Base-by-base conservation (phyloP, 1,284 basidiomycete species). In the Tremellales sp. region DNA sequence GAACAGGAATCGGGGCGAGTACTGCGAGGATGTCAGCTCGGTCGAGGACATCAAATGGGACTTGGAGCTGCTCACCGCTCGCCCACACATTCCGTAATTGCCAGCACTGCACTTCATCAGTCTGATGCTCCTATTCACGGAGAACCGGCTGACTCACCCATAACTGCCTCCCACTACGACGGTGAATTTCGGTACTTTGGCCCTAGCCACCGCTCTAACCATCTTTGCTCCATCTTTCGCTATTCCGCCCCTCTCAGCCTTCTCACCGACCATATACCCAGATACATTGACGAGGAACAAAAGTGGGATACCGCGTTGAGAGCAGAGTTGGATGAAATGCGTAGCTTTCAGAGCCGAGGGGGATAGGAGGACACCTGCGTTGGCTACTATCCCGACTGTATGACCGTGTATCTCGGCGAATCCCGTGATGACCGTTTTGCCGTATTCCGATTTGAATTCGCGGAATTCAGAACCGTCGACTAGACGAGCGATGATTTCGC, bases 171-270 rank as follows among this genome's bases (percentile, higher is more conserved):
- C 93, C n/a, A 96, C 86, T 45, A 96, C 79, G 36, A 97, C 86
- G 0, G 92, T 96, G 54, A 94, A 79, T 75, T 97, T 97, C 23
- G 93, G 91, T 12, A 96, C 91, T 60, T 93, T 85, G 40, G 90
- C 87, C 67, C 89, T 90, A 1, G 93, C 92, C 10, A 97, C 93
- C 1, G 92, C 92, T 48, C 92, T 83, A 52, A 97, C 92, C 89
- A 97, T 94, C 80, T 97, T 97, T 15, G 92, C 92, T 25, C 92
- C 92, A 67, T 97, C 91, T 75, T 96, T 96, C 13, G 92, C 92
- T 60, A 97, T 97, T 2, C 92, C 92, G n/a, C 88, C 87, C 56
- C 82, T 82, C 75, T 96, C 91, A 23, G 91, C 91, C 62, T 91
- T 92, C 29, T 89, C 89, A 15, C 90, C 90, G 7, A 96, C 90